Percentiles rank a stretch among this genome's conserved stretches.
Conservation (phyloP, 2,329 filamentous ascomycete genomes). For the Trichoderma aggressivum region DNA sequence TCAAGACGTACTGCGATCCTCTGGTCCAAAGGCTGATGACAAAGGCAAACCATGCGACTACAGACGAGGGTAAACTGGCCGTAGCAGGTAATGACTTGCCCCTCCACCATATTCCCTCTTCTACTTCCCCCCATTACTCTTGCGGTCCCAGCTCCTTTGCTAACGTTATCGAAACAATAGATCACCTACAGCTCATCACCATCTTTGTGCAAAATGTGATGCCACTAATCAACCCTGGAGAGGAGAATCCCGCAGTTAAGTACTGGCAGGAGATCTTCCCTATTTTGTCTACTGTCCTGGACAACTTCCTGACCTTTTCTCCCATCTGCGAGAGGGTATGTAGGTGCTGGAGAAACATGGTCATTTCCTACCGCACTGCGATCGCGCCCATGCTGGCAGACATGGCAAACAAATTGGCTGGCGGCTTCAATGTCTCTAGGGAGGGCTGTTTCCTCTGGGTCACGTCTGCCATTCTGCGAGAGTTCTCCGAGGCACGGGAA, state of each 20-base stretch:
- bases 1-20: constrained; percentile 92
- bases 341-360: constrained; percentile 94
- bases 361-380: constrained; percentile 88
- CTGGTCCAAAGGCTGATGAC: constrained; percentile 80
- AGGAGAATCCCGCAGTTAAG: constrained; percentile 86
- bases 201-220: constrained; percentile 78
- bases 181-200: constrained; percentile 88
- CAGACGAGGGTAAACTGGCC: constrained; percentile 78
- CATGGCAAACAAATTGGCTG: constrained; percentile 83
- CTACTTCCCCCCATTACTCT: rapidly evolving
- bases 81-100: constrained; percentile 63
- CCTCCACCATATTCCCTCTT: not conserved
- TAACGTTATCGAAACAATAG: constrained; percentile 40
- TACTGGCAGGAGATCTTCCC: constrained; percentile 96
- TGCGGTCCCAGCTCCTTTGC: not conserved
- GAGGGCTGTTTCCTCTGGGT: constrained; percentile 99
- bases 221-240: constrained; percentile 67
- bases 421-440: constrained; percentile 77
- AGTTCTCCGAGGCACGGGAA: constrained; percentile 89
- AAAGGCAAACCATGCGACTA: constrained; percentile 79
- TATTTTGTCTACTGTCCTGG: constrained; percentile 78
- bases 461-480: constrained; percentile 87
- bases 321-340: constrained; percentile 93
- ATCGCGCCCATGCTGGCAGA: constrained; percentile 80
- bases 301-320: constrained; percentile 79